Evolutionary conservation across 345 rosid genomes (phyloP), one percentile per base, ranked within the genome.

Genomic region (Melastoma malabathricum): DNA sequence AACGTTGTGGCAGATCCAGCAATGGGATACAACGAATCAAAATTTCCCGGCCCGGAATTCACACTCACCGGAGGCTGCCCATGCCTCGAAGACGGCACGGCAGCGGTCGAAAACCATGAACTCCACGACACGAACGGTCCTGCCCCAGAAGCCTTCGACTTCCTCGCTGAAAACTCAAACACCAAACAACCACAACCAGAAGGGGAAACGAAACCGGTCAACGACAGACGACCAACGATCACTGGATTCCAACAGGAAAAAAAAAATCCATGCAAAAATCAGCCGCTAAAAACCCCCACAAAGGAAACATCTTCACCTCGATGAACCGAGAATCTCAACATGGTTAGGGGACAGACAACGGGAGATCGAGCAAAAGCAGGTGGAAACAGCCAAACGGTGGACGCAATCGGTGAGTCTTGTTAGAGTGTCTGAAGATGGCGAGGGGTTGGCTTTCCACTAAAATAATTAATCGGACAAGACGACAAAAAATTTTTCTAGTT

Each of bases 31-130:
- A 34, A 34, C 12, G 12, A 34, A 34, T 34, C 41, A 8, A 6
- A 31, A 31, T 31, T 12, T 2, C 41, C 12, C 12, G 12, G 17
- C 47, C 47, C 38, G 19, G 12, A 45, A 52, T 2, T 8, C 1
- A 22, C 44, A 52, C 68, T 65, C 68, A 90, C 96, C 67, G 67
- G 72, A 52, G 84, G 76, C 1, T 55, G 66, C 29, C 46, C 65
- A 19, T 48, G 77, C 39, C 57, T 64, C 12, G 75, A 62, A 62
- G 82, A 78, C 13, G 66, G 69, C 62, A 73, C 79, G 46, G 80
- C 51, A 1, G 79, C 83, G 5, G 92, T 77, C 38, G 98, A 74
- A 65, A 65, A 71, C 44, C 49, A 68, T 53, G 57, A 63, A 55
- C 41, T 63, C 0, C 75, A 51, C 39, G 59, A 52, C 46, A 67